A percentile compares a stretch with the other conserved stretches of the same genome.
Conservation (phyloP, 371 early-diverging fungal genomes). For the Apophysomyces ossiformis region DNA sequence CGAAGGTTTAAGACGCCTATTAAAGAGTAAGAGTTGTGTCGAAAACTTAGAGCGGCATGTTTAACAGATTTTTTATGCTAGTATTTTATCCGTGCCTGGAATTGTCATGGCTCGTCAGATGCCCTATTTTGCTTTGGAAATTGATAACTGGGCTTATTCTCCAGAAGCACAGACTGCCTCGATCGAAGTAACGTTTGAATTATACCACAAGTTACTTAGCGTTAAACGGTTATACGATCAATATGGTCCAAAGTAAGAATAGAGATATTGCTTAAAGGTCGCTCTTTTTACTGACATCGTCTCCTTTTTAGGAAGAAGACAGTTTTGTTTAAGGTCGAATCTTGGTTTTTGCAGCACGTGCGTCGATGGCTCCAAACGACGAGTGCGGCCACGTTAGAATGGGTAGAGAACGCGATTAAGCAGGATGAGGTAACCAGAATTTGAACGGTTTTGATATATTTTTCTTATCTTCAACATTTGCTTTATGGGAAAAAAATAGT, state of each 20-base stretch:
- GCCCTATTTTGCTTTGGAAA: constrained; percentile 58
- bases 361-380: constrained; percentile 62
- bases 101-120: constrained; percentile 58
- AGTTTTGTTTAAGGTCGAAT: constrained; percentile 62
- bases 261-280: neutral
- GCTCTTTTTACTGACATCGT: neutral
- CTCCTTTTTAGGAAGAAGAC: constrained; percentile 39
- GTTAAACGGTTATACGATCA: constrained; percentile 54
- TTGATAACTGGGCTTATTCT: constrained; percentile 57
- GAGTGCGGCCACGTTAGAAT: constrained; percentile 59
- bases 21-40: constrained; percentile 36
- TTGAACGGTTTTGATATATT: too few species aligned
- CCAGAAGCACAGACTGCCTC: constrained; percentile 48
- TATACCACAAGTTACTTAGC: constrained; percentile 56
- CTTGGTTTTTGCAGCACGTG: constrained; percentile 69
- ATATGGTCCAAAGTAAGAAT: constrained; percentile 47
- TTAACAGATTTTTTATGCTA: neutral
- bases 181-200: constrained; percentile 52
- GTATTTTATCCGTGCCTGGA: constrained; percentile 41
- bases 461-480: constrained; percentile 11
- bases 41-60: neutral
- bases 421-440: constrained; percentile 59
- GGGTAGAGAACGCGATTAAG: constrained; percentile 66
- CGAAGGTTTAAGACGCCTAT: constrained; percentile 47
- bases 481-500: constrained; percentile 37